Evolutionary conservation across 371 early-diverging fungal genomes (phyloP).

Genomic region (Scutellospora calospora): DNA sequence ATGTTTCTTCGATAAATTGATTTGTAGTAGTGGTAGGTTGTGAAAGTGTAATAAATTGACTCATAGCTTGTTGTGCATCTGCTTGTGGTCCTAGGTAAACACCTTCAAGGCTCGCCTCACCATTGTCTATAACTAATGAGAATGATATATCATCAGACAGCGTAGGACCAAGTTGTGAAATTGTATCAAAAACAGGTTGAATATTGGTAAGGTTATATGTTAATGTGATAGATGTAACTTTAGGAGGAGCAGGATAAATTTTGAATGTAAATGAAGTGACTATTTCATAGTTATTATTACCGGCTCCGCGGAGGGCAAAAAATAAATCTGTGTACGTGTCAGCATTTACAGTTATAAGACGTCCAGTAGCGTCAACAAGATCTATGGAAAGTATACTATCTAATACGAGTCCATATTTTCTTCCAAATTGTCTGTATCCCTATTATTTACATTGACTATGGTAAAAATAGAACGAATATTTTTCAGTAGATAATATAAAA

Average conservation of each 20-base stretch:
- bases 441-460: too few species aligned
- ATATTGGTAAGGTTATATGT: background rate
- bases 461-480: too few species aligned
- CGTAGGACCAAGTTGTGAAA: background rate
- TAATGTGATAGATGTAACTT: background rate
- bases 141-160: background rate
- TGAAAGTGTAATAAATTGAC: background rate
- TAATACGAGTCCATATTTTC: background rate
- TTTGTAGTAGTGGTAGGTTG: background rate
- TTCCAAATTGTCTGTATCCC: background rate
- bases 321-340: background rate
- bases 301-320: conserved; percentile 2
- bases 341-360: background rate
- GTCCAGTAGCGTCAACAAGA: conserved; percentile 32
- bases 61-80: background rate
- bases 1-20: background rate
- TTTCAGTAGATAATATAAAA: too few species aligned
- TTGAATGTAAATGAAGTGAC: conserved; percentile 18
- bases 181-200: background rate
- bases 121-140: background rate
- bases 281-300: background rate
- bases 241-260: background rate
- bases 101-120: background rate
- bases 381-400: conserved; percentile 43
- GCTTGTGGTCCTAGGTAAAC: background rate